These are phyloP conservation scores for Melanogaster broomeanus DNA, from an alignment of 768 basidiomycete species.

Conservation along the genomic window DNA sequence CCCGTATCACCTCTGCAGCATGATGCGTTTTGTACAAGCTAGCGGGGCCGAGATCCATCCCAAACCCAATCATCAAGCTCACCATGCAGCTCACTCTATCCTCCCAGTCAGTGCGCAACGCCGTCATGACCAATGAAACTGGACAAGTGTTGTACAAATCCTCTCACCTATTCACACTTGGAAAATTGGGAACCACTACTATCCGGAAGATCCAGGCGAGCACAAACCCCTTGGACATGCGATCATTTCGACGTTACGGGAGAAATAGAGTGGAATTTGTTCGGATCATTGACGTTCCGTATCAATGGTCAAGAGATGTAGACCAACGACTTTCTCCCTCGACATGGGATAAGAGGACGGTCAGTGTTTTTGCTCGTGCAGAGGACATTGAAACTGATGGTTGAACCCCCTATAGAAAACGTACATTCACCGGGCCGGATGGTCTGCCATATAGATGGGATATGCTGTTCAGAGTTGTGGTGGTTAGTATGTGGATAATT, in stretches of 20 bases:
- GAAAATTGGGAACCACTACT: slow-evolving; percentile 17
- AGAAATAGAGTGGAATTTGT: slow-evolving; percentile 32
- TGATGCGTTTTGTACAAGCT: no score
- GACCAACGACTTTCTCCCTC: no score
- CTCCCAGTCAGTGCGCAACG: slow-evolving; percentile 14
- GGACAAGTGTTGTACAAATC: slow-evolving; percentile 30
- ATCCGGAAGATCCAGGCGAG: slow-evolving; percentile 21
- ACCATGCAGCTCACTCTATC: slow-evolving; percentile 25
- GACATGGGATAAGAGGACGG: slow-evolving; percentile 21
- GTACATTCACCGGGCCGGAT: no score
- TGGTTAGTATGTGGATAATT: slow-evolving; percentile 3
- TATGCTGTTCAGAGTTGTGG: slow-evolving; percentile 2
- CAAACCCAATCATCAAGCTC: no score
- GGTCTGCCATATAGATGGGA: no score
- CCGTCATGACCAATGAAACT: slow-evolving; percentile 18
- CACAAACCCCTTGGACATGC: slow-evolving; percentile 15
- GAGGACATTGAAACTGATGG: no score
- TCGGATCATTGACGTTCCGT: slow-evolving; percentile 28
- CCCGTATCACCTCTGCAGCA: no score
- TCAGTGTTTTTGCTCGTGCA: slow-evolving; percentile 11
- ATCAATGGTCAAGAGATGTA: slow-evolving; percentile 29
- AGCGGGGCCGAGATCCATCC: no score
- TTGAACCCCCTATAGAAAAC: no score
- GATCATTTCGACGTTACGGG: slow-evolving; percentile 32
- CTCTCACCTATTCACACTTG: slow-evolving; percentile 7